These are phyloP conservation scores for Phylloboletellus chloephorus DNA, from an alignment of 1,284 basidiomycete species.

Conservation along the genomic window DNA sequence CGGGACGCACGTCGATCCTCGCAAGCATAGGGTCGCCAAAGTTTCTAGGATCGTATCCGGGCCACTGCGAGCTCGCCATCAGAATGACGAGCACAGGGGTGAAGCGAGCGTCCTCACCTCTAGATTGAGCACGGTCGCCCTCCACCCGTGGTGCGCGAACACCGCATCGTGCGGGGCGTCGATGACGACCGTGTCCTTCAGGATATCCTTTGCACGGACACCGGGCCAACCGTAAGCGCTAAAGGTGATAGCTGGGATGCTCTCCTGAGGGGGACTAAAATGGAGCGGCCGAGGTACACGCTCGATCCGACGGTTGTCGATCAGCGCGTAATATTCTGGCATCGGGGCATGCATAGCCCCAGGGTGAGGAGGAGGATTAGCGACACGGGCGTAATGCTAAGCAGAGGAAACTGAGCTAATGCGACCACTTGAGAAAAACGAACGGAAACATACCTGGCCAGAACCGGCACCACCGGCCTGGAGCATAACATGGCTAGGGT, in stretches of 20 bases:
- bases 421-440: background rate
- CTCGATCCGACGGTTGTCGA: slow-evolving; percentile 18
- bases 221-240: slow-evolving; percentile 20
- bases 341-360: slow-evolving; percentile 13
- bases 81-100: background rate
- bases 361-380: slow-evolving; percentile 24
- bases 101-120: slow-evolving; percentile 12
- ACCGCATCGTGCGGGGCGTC: slow-evolving; percentile 22
- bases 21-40: slow-evolving; percentile 7
- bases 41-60: slow-evolving; percentile 16
- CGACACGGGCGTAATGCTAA: slow-evolving; percentile 18
- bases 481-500: slow-evolving; percentile 1
- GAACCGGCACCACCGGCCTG: slow-evolving; percentile 5
- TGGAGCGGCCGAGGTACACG: slow-evolving; percentile 20
- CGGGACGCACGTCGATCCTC: slow-evolving; percentile 13
- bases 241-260: slow-evolving; percentile 20
- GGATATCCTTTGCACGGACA: slow-evolving; percentile 18
- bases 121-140: slow-evolving; percentile 19
- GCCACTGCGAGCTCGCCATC: slow-evolving; percentile 20
- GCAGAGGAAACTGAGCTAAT: slow-evolving; percentile 2
- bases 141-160: slow-evolving; percentile 19
- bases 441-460: slow-evolving; percentile 7
- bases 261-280: slow-evolving; percentile 17
- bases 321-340: slow-evolving; percentile 19
- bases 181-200: slow-evolving; percentile 8